These are phyloP conservation scores for Cyamopsis tetragonoloba DNA, from an alignment of 306 rosid genomes.

Conservation along the genomic window DNA sequence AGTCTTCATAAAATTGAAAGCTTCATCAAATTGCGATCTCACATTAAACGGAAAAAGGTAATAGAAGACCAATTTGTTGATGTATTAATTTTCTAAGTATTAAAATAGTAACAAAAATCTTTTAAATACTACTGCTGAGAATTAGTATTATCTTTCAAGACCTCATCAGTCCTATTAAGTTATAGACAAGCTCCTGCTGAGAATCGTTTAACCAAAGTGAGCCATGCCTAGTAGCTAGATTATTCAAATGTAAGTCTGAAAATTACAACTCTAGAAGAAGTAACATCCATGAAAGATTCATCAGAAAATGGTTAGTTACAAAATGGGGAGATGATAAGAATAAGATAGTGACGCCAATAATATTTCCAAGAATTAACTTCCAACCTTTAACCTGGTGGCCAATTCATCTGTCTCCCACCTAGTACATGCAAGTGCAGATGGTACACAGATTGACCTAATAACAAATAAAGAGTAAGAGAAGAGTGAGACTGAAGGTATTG, in stretches of 20 bases:
- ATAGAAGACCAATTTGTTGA: too few relatives aligned
- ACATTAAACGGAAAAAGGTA: too few relatives aligned
- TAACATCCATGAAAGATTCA: not conserved
- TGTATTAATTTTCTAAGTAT: too few relatives aligned
- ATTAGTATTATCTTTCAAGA: too few relatives aligned
- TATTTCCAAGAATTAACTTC: not conserved
- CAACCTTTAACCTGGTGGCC: slow-evolving; percentile 81
- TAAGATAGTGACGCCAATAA: not conserved
- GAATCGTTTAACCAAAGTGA: not conserved
- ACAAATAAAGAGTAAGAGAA: slow-evolving; percentile 10
- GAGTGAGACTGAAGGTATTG: not conserved
- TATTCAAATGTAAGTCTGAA: not conserved
- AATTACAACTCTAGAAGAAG: not conserved
- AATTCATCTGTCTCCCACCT: slow-evolving; percentile 81
- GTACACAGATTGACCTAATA: slow-evolving; percentile 80
- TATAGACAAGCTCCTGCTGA: not conserved
- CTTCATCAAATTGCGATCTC: too few relatives aligned
- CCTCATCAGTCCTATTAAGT: not conserved
- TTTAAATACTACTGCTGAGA: too few relatives aligned
- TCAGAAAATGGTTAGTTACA: not conserved
- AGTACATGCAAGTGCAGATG: slow-evolving; percentile 90
- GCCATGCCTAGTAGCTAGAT: not conserved
- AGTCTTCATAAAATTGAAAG: too few relatives aligned
- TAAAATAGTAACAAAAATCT: too few relatives aligned
- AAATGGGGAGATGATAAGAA: not conserved